Evolutionary conservation across 2,329 filamentous ascomycete species (phyloP).

Genomic region (Xylariales sp.): DNA sequence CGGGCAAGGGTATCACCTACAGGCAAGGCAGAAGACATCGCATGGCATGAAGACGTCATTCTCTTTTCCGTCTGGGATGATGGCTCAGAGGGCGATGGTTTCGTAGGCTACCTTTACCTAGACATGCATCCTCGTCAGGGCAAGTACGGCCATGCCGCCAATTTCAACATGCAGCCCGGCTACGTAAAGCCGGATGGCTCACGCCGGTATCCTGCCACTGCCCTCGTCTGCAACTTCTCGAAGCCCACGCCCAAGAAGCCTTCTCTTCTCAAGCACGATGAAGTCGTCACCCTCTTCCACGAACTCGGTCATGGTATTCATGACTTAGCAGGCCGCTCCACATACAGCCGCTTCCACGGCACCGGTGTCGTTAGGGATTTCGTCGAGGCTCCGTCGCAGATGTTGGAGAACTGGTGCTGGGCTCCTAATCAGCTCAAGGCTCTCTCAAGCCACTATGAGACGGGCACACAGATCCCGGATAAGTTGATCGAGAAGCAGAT

Average conservation of each 20-base stretch:
- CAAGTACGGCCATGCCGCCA: slow-evolving; percentile 82
- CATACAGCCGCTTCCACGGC: slow-evolving; percentile 63
- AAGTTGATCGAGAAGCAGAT: slow-evolving; percentile 71
- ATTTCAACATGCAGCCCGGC: slow-evolving; percentile 76
- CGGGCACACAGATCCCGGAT: slow-evolving; percentile 65
- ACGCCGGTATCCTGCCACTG: slow-evolving; percentile 70
- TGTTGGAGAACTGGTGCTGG: slow-evolving; percentile 77
- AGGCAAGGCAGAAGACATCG: slow-evolving; percentile 65
- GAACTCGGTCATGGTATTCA: slow-evolving; percentile 70
- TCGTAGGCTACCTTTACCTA: slow-evolving; percentile 79
- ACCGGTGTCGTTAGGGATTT: slow-evolving; percentile 64
- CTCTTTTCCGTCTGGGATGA: slow-evolving; percentile 82
- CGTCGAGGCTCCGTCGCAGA: slow-evolving; percentile 67
- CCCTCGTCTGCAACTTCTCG: slow-evolving; percentile 80
- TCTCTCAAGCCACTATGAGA: slow-evolving; percentile 70
- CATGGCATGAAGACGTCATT: slow-evolving; percentile 81
- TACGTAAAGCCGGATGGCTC: slow-evolving; percentile 63
- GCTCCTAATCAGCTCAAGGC: slow-evolving; percentile 58
- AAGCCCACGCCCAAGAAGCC: slow-evolving; percentile 74
- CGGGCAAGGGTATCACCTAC: slow-evolving; percentile 60
- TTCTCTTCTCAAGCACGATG: slow-evolving; percentile 74
- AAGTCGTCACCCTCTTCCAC: slow-evolving; percentile 80
- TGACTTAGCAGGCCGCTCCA: slow-evolving; percentile 59
- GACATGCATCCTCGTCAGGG: slow-evolving; percentile 75
- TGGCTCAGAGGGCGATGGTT: slow-evolving; percentile 61